Base-by-base conservation (phyloP, 78 protist genomes). In the Chrysochromulina parva region DNA sequence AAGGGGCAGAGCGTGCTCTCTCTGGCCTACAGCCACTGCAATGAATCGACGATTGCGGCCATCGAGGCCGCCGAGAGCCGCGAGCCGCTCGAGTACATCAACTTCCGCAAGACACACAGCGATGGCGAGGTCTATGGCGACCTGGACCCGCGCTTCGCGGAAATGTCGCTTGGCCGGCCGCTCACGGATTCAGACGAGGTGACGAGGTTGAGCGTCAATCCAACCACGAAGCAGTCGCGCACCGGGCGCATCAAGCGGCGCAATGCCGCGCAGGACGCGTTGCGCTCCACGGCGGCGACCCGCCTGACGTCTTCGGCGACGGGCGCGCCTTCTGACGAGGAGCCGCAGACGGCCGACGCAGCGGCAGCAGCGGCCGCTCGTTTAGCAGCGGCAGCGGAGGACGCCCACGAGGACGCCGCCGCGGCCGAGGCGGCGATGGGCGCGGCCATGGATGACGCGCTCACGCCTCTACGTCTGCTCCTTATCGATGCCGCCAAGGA, bases 101-200 rank as follows among this genome's bases (percentile, higher is more conserved):
- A 69, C 78, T 69, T 69, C 78, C 14, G 16, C 48, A 14, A 10
- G 6, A 9, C 48, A 10, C 48, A 26, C 48, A 3, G 4, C 53
- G 78, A 69, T 50, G 78, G 78, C 54, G n/a, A 28, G 50, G 78
- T 28, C 50, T 69, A 69, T 11, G 78, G 78, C 78, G 78, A 69
- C 78, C 78, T 69, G 14, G 78, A 69, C 78, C 78, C 78, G 14
- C 78, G 78, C 50, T 69, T 69, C 78, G 11, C 1, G 50, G 62
- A 58, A 11, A n/a, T n/a, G n/a, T n/a, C n/a, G n/a, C n/a, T n/a
- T n/a, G n/a, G n/a, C n/a, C 6, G 62, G 62, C 54, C 50, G 3
- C n/a, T 5, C 48, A 3, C 54, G 78, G 26, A 3, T 10, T 10
- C 16, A 3, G 78, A 69, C 48, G 53, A 14, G 78, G 53, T 69